A percentile compares a stretch with the other conserved stretches of the same genome.
Evolutionary conservation across 1,284 basidiomycete species (phyloP).

Genomic region (Ustilago loliicola): DNA sequence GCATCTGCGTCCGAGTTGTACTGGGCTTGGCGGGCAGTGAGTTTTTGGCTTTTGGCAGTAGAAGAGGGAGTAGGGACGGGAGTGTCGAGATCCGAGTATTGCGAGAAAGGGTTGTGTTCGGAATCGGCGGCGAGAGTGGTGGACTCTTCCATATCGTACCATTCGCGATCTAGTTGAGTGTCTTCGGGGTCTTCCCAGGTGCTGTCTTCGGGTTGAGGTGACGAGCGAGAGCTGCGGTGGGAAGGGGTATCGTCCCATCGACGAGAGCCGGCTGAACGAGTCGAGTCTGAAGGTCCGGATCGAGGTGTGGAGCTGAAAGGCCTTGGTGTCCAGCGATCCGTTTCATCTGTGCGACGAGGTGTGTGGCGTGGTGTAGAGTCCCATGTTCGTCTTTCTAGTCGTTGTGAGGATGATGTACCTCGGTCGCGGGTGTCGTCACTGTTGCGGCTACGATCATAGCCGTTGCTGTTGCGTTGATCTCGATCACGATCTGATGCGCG

Average conservation of each 20-base stretch:
- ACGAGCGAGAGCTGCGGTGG: slow-evolving; percentile 15
- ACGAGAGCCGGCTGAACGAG: slow-evolving; percentile 37
- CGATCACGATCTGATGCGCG: slow-evolving; percentile 28
- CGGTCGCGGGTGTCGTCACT: slow-evolving; percentile 5
- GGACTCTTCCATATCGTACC: slow-evolving; percentile 68
- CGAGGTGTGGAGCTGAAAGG: not conserved
- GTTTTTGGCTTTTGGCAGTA: slow-evolving; percentile 50
- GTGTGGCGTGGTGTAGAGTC: slow-evolving; percentile 48
- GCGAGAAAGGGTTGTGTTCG: slow-evolving; percentile 90
- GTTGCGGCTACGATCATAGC: slow-evolving; percentile 1
- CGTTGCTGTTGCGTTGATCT: not conserved
- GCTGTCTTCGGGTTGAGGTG: slow-evolving; percentile 54
- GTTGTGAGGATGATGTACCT: slow-evolving; percentile 7
- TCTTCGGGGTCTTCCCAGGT: slow-evolving; percentile 62
- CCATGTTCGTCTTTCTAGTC: slow-evolving; percentile 40
- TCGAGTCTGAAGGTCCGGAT: slow-evolving; percentile 18
- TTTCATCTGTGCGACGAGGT: not conserved
- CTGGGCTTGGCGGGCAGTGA: slow-evolving; percentile 70
- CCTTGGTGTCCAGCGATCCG: slow-evolving; percentile 27
- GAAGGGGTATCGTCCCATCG: slow-evolving; percentile 56
- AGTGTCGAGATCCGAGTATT: slow-evolving; percentile 81
- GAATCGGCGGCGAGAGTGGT: slow-evolving; percentile 78
- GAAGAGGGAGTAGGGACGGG: slow-evolving; percentile 19
- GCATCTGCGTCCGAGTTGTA: slow-evolving; percentile 93
- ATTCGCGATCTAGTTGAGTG: slow-evolving; percentile 58